phyloP scores from a whole-genome alignment of 768 basidiomycete species.

The Chalciporus chontae region DNA sequence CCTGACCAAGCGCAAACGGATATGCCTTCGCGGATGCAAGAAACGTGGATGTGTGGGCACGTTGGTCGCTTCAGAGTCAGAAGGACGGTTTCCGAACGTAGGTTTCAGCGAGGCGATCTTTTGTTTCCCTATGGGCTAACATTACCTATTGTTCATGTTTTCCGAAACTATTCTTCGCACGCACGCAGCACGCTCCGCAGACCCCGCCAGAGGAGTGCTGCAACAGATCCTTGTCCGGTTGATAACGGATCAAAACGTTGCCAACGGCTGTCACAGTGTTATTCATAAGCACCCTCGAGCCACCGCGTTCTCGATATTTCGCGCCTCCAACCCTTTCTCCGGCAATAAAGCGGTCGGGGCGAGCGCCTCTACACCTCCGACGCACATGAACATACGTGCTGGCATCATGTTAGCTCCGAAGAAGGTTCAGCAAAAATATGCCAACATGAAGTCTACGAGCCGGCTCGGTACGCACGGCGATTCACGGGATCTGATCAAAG shows the following conservation, averaged over 20 bases:
- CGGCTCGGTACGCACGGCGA: slow-evolving; percentile 61
- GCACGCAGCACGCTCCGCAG: slow-evolving; percentile 35
- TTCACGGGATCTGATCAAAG: slow-evolving; percentile 45
- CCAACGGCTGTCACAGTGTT: slow-evolving; percentile 58
- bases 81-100: slow-evolving; percentile 34
- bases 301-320: slow-evolving; percentile 73
- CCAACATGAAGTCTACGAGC: slow-evolving; percentile 69
- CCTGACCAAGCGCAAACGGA: slow-evolving; percentile 8
- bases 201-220: slow-evolving; percentile 56
- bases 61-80: slow-evolving; percentile 65
- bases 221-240: slow-evolving; percentile 66
- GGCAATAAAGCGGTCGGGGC: slow-evolving; percentile 8
- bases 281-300: slow-evolving; percentile 84
- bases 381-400: slow-evolving; percentile 26
- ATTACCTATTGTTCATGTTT: neutral
- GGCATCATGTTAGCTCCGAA: slow-evolving; percentile 66
- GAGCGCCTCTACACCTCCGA: slow-evolving; percentile 10
- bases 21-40: slow-evolving; percentile 36
- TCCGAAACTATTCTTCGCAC: neutral
- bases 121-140: neutral
- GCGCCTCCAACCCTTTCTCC: slow-evolving; percentile 43
- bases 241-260: slow-evolving; percentile 45
- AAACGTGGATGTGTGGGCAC: slow-evolving; percentile 63
- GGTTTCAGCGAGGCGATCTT: slow-evolving; percentile 24
- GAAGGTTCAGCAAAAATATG: slow-evolving; percentile 74